Percentiles rank a stretch among this genome's conserved stretches.
Evolutionary conservation across 2,329 filamentous ascomycete genomes (phyloP).

Genomic region (Fragosphaeria purpurea): DNA sequence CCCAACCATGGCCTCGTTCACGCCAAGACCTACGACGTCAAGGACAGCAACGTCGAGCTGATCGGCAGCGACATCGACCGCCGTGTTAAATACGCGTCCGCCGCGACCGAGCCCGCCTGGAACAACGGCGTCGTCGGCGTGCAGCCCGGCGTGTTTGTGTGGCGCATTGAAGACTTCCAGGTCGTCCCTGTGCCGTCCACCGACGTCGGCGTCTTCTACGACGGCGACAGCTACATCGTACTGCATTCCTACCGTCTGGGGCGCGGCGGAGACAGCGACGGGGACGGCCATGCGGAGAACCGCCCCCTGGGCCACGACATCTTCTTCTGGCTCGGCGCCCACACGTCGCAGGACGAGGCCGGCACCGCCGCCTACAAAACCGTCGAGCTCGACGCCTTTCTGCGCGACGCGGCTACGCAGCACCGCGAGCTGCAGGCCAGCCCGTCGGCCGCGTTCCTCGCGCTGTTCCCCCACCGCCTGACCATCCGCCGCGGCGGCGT

Average conservation of each 20-base stretch:
- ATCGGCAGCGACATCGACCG: constrained; percentile 56
- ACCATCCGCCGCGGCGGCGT: constrained; percentile 53
- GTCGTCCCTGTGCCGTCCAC: constrained; percentile 51
- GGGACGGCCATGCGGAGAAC: too few relatives aligned
- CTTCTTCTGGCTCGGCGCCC: constrained; percentile 59
- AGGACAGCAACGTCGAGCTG: constrained; percentile 58
- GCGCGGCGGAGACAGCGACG: constrained; percentile 3
- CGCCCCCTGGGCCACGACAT: constrained; percentile 47
- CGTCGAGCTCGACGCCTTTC: constrained; percentile 58
- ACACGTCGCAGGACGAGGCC: constrained; percentile 59
- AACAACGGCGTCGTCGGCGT: constrained; percentile 46
- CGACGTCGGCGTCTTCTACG: constrained; percentile 50
- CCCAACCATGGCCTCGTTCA: constrained; percentile 54
- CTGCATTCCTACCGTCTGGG: constrained; percentile 40
- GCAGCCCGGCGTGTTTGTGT: constrained; percentile 46
- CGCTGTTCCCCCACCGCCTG: constrained; percentile 46
- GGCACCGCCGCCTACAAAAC: constrained; percentile 62
- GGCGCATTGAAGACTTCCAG: constrained; percentile 59
- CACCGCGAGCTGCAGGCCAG: constrained; percentile 53
- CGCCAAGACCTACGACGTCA: constrained; percentile 54
- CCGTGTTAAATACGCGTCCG: constrained; percentile 57
- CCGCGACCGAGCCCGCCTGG: constrained; percentile 57
- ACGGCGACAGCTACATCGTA: constrained; percentile 60
- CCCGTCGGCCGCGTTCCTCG: constrained; percentile 49
- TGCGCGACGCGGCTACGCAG: constrained; percentile 51